Percentiles rank a stretch among this genome's conserved stretches.
Conservation (phyloP, 2,329 filamentous ascomycete genomes). For the Chaetomium strumarium region DNA sequence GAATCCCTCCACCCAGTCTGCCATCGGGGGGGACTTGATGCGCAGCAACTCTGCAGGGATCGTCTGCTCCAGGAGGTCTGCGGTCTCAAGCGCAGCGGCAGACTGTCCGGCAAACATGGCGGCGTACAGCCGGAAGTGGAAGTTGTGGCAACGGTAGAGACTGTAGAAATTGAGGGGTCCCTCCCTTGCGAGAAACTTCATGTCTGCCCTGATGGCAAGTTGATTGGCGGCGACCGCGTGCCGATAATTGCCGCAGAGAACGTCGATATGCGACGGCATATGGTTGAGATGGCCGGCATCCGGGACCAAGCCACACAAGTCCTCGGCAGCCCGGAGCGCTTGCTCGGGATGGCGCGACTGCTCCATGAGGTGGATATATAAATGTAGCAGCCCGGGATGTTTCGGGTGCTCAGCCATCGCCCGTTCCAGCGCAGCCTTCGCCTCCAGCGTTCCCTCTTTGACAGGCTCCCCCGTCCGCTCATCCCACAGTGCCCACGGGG, state of each 20-base stretch:
- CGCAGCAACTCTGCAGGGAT: slow-evolving; percentile 59
- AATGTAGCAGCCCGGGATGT: slow-evolving; percentile 62
- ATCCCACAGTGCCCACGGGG: slow-evolving; percentile 43
- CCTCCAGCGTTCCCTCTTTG: slow-evolving; percentile 49
- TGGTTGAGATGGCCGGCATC: slow-evolving; percentile 61
- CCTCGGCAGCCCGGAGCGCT: slow-evolving; percentile 22
- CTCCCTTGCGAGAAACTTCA: slow-evolving; percentile 54
- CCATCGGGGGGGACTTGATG: slow-evolving; percentile 65
- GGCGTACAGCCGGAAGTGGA: slow-evolving; percentile 69
- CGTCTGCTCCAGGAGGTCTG: slow-evolving; percentile 51
- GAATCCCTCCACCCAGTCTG: slow-evolving; percentile 72
- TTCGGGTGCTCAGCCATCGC: slow-evolving; percentile 47
- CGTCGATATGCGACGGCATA: slow-evolving; percentile 74
- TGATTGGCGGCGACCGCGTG: slow-evolving; percentile 61
- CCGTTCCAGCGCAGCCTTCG: slow-evolving; percentile 51
- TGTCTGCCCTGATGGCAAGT: slow-evolving; percentile 61
- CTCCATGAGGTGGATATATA: slow-evolving; percentile 32
- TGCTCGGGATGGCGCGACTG: slow-evolving; percentile 24
- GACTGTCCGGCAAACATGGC: slow-evolving; percentile 71
- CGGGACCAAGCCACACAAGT: slow-evolving; percentile 23
- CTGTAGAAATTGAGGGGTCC: slow-evolving; percentile 69
- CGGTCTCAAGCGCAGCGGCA: slow-evolving; percentile 55
- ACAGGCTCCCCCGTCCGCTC: slow-evolving; percentile 39
- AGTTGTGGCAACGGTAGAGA: slow-evolving; percentile 68
- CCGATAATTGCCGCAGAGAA: slow-evolving; percentile 65